Evolutionary conservation across 169 alveolate species (phyloP).

Genomic region (Plasmodium fragile): DNA sequence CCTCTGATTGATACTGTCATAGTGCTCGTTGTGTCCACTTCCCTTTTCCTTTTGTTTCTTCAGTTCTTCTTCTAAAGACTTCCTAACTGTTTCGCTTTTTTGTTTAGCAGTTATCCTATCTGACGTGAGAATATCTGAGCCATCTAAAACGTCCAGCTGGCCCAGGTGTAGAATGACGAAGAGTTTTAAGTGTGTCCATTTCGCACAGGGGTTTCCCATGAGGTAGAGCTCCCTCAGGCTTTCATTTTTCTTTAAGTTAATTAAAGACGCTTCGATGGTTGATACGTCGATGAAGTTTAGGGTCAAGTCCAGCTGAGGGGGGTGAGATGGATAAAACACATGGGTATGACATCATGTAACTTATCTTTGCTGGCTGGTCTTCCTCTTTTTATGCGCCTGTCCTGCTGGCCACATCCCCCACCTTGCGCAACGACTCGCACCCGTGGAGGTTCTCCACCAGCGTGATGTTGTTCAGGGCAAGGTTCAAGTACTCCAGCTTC

Average conservation of each 20-base stretch:
- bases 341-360: neutral
- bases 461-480: conserved; percentile 90
- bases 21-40: conserved; percentile 26
- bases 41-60: neutral
- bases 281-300: conserved; percentile 89
- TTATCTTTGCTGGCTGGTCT: neutral
- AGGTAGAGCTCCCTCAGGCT: conserved; percentile 86
- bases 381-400: neutral
- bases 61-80: conserved; percentile 76
- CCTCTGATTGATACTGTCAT: conserved; percentile 79
- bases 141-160: conserved; percentile 86
- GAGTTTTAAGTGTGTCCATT: conserved; percentile 85
- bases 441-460: conserved; percentile 89
- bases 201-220: conserved; percentile 93
- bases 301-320: conserved; percentile 90
- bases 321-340: neutral
- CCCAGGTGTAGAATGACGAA: conserved; percentile 85
- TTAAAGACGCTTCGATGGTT: conserved; percentile 86
- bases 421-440: conserved; percentile 89
- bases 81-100: conserved; percentile 73
- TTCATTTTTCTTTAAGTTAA: conserved; percentile 80
- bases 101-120: conserved; percentile 89
- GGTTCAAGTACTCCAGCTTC: conserved; percentile 91
- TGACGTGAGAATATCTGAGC: conserved; percentile 88
- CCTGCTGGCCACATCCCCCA: neutral